Conservation (phyloP, 2,329 filamentous ascomycete species). For the Pseudocercospora musae region DNA sequence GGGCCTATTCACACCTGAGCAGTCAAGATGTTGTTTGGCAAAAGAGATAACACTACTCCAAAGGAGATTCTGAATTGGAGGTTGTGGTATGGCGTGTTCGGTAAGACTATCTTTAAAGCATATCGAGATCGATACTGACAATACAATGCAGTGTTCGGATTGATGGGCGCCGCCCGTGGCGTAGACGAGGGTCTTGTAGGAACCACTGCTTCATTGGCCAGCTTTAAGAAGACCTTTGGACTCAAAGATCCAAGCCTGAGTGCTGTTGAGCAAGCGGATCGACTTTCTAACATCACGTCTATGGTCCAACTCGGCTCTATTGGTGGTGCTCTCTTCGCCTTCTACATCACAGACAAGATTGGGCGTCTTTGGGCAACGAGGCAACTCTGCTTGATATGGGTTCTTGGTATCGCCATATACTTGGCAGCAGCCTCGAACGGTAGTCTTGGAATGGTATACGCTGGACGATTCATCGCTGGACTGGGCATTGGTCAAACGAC, state of each 20-base stretch:
- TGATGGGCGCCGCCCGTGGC: conserved; percentile 73
- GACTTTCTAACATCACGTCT: conserved; percentile 63
- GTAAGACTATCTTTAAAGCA: conserved; percentile 17
- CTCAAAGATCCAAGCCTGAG: conserved; percentile 51
- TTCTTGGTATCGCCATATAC: conserved; percentile 38
- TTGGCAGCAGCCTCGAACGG: conserved; percentile 44
- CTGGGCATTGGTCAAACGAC: conserved; percentile 48
- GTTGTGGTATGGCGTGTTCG: conserved; percentile 70
- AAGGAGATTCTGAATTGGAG: conserved; percentile 72
- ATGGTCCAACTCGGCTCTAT: conserved; percentile 82
- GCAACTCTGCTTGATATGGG: conserved; percentile 30
- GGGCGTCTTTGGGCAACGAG: conserved; percentile 33
- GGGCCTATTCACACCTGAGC: conserved; percentile 8
- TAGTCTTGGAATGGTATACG: conserved; percentile 35
- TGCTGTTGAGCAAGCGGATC: conserved; percentile 60
- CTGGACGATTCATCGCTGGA: conserved; percentile 43
- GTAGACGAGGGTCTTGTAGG: conserved; percentile 76
- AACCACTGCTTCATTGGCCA: conserved; percentile 54
- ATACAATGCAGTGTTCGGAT: conserved; percentile 29
- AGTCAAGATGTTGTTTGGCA: conserved; percentile 28
- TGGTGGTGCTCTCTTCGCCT: conserved; percentile 62
- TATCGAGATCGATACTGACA: background rate
- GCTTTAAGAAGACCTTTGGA: conserved; percentile 60
- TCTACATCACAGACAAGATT: conserved; percentile 34
- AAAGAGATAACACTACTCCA: conserved; percentile 54